These are phyloP conservation scores for Artemisia annua DNA, from an alignment of 129 eudicot genomes.

Conservation along the genomic window DNA sequence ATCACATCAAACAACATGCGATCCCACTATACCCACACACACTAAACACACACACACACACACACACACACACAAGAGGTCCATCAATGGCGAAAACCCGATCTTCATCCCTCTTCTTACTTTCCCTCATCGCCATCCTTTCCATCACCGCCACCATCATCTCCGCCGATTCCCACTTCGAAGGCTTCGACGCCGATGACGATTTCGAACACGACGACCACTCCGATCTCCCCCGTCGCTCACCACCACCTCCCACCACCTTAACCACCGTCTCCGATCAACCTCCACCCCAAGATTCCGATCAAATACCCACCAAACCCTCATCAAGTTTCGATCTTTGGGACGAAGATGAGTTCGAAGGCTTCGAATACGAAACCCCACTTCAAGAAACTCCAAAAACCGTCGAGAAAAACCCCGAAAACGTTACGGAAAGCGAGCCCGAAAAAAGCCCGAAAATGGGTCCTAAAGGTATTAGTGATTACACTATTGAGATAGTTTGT, in stretches of 20 bases:
- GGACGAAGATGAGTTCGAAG: conserved; percentile 98
- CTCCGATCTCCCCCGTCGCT: conserved; percentile 49
- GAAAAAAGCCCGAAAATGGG: too few species aligned
- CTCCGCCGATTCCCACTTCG: conserved; percentile 65
- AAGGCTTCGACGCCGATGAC: conserved; percentile 92
- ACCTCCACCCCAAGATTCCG: conserved; percentile 37
- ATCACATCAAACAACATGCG: neutral
- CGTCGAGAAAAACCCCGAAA: conserved; percentile 15
- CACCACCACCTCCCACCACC: conserved; percentile 60
- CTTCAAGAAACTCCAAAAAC: conserved; percentile 28
- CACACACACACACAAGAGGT: neutral
- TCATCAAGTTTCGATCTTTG: conserved; percentile 56
- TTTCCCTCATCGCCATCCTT: conserved; percentile 50
- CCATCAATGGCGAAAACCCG: conserved; percentile 32
- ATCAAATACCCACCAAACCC: conserved; percentile 35
- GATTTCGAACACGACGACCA: conserved; percentile 40
- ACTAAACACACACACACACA: neutral
- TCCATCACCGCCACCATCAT: conserved; percentile 53
- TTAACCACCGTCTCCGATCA: conserved; percentile 44
- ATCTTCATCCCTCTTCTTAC: conserved; percentile 29
- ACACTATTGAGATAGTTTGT: conserved; percentile 53
- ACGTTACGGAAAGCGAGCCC: neutral
- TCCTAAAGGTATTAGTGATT: conserved; percentile 28
- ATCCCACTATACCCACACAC: neutral
- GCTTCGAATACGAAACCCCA: conserved; percentile 46